Evolutionary conservation across 2,329 filamentous ascomycete genomes (phyloP), one percentile per base, ranked within the genome.

Genomic region (Teratosphaeria destructans): DNA sequence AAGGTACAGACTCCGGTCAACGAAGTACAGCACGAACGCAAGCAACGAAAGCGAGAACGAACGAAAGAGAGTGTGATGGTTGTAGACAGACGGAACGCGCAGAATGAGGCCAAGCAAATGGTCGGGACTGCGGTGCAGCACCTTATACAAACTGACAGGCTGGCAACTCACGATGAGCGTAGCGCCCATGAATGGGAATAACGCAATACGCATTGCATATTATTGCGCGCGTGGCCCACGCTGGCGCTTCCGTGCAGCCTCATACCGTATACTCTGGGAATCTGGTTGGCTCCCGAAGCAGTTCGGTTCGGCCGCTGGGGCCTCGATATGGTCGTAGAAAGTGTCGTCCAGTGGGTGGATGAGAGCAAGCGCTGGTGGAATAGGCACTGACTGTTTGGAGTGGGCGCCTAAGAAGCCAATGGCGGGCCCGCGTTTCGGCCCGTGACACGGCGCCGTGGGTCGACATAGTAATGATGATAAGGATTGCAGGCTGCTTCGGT

Each of bases 191-290:
- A 52, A 54, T 58, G 37, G 62, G 19, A 19, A 19, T 64, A 54
- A 61, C 60, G 61, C 63, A 60, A 61, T 58, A 35, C 43, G 56
- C 63, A 60, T 62, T 60, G 60, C 27, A 66, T 67, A 58, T 64
- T 58, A 60, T 59, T 52, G 55, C 26, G 61, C 60, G 57, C 64
- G 58, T 68, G 66, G 67, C 64, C 67, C 62, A 59, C 58, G 67
- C 68, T 66, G 68, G 68, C 68, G 68, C 66, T 69, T 68, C 61
- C 52, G 52, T 57, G 66, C 67, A 68, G 66, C 65, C 64, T 62
- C 64, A 65, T 62, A 23, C 23, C 23, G 23, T 23, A 23, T 23
- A 23, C 23, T 27, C 37, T 4, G 34, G 7, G 12, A 26, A 27
- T 56, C 7, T 56, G 55, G 55, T 56, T 56, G 55, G 55, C 55